Base-by-base conservation (phyloP, 2,329 filamentous ascomycete species). In the Colletotrichum lindemuthianum region DNA sequence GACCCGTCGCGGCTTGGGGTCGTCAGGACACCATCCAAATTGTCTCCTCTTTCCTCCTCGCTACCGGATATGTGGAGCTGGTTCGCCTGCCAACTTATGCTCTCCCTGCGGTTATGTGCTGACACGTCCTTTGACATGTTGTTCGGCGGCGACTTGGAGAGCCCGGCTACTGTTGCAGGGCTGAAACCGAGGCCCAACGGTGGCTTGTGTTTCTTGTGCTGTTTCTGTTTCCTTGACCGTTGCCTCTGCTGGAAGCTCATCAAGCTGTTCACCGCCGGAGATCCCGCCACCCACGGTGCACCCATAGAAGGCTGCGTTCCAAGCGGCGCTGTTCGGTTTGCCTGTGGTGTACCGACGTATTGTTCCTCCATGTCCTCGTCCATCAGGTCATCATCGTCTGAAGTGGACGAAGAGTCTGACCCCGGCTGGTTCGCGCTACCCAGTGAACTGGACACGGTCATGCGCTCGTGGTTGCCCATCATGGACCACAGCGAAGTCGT, bases 41-140 rank as follows among this genome's bases (percentile, higher is more conserved):
- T 88, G 68, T 95, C 92, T 12, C 92, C 90, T 72, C 90, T 92
- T 71, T 97, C 79, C 6, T 72, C 73, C 37, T 81, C 94, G 69
- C 90, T 93, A 4, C 92, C 87, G 57, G 87, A 89, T 41, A 97
- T 90, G 68, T 96, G 90, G 16, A 97, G 79, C 71, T 97, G 93
- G 69, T 96, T 94, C 13, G 94, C 94, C 41, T 94, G 93, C 81
- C 96, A 89, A 69, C 92, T 96, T 65, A 98, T 89, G 75, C 93
- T 97, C 76, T 97, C 94, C 47, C 95, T 85, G 48, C 95, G 86
- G 8, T 90, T 85, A 43, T 84, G 81, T 4, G 80, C 68, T 67
- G 71, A 71, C 24, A 69, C 72, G 44, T 79, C 78, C 48, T 76
- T 77, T 8, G 66, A 65, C 51, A 76, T 71, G 34, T 76, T 76